These are phyloP conservation scores for Vinca major DNA, from an alignment of 305 asterid species.

Conservation along the genomic window DNA sequence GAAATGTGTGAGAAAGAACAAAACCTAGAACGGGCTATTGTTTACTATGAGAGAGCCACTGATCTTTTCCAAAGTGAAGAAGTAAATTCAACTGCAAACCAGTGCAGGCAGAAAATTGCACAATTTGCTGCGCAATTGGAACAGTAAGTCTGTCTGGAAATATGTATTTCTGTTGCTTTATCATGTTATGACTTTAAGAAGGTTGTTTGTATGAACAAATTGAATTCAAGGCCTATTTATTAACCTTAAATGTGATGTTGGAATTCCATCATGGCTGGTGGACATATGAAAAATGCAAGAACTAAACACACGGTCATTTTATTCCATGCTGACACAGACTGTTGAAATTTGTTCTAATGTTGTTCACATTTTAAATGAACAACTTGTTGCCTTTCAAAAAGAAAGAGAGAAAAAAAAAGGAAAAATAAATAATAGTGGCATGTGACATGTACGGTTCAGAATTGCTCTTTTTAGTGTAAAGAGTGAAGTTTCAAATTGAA, in stretches of 20 bases:
- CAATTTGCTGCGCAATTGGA: conserved; percentile 67
- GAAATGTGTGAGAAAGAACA: conserved; percentile 66
- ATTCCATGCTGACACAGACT: neutral
- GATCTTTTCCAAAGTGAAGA: conserved; percentile 79
- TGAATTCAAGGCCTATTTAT: neutral
- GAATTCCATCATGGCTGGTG: neutral
- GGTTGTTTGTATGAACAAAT: neutral
- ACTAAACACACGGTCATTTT: neutral
- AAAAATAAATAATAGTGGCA: too few species aligned
- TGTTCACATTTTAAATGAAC: neutral
- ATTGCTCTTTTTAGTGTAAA: neutral
- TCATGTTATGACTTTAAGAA: neutral
- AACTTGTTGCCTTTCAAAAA: neutral
- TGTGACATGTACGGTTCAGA: neutral
- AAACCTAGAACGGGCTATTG: conserved; percentile 55
- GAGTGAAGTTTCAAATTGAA: neutral
- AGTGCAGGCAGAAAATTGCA: conserved; percentile 72
- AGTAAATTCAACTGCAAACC: conserved; percentile 57
- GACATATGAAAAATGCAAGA: neutral
- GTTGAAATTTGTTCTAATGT: neutral
- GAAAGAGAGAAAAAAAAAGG: neutral
- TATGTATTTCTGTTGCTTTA: neutral
- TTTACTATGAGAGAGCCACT: conserved; percentile 63
- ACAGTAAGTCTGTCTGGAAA: conserved; percentile 38
- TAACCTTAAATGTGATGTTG: neutral